phyloP scores from a whole-genome alignment of 2,329 filamentous ascomycete species.

The Fusarium protoensiforme region DNA sequence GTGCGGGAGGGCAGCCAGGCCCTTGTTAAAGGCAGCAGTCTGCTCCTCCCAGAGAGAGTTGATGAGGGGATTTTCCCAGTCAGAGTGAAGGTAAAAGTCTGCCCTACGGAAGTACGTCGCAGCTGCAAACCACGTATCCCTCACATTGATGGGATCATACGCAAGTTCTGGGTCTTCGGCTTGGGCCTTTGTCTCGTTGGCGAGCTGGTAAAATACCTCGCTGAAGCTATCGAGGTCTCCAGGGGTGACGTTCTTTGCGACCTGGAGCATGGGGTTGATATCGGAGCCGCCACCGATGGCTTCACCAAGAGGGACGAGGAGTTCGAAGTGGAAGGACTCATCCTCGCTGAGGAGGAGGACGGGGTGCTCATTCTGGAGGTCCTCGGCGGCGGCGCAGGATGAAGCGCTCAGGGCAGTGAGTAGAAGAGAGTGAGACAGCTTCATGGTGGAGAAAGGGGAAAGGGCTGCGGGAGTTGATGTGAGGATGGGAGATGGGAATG shows the following conservation, averaged over 20 bases:
- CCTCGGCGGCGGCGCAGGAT: neutral
- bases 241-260: conserved; percentile 40
- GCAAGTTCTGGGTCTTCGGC: conserved; percentile 30
- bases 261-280: conserved; percentile 47
- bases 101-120: conserved; percentile 55
- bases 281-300: conserved; percentile 26
- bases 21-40: conserved; percentile 51
- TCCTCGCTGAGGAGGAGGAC: neutral
- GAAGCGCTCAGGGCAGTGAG: neutral
- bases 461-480: neutral
- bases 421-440: neutral
- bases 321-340: neutral
- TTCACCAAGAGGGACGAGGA: neutral
- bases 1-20: conserved; percentile 47
- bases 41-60: conserved; percentile 51
- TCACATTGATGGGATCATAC: conserved; percentile 41
- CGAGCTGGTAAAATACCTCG: conserved; percentile 36
- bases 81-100: conserved; percentile 55
- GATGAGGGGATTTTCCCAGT: conserved; percentile 55
- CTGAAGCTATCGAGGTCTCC: conserved; percentile 41
- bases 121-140: conserved; percentile 48
- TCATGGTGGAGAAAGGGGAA: neutral
- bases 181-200: conserved; percentile 32
- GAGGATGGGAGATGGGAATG: neutral
- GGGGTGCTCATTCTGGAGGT: neutral